These are phyloP conservation scores for Geotrichum ghanense DNA, from an alignment of 805 yeast species.

Conservation along the genomic window DNA sequence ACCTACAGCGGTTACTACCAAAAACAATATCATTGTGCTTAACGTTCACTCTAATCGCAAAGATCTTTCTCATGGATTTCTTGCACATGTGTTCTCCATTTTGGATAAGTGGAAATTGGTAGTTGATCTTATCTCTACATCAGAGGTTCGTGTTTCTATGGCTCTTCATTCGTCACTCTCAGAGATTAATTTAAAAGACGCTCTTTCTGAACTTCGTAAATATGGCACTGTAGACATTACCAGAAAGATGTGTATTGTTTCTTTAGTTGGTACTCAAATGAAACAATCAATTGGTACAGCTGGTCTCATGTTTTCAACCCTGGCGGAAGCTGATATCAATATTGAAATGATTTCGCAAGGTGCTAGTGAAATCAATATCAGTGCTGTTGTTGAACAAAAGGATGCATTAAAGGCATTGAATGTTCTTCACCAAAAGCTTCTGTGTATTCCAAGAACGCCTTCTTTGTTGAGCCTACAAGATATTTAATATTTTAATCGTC, in stretches of 20 bases:
- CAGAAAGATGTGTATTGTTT: constrained; percentile 71
- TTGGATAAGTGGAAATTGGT: constrained; percentile 76
- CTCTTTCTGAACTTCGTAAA: constrained; percentile 64
- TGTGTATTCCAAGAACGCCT: constrained; percentile 20
- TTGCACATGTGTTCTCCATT: constrained; percentile 80
- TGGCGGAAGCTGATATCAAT: constrained; percentile 85
- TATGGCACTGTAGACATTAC: constrained; percentile 85
- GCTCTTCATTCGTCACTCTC: constrained; percentile 63
- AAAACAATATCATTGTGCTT: constrained; percentile 80
- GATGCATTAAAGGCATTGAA: constrained; percentile 80
- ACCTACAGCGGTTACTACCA: constrained; percentile 95
- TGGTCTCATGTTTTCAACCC: constrained; percentile 88
- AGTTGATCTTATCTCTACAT: constrained; percentile 91
- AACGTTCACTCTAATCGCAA: constrained; percentile 92
- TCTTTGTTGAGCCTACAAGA: not conserved
- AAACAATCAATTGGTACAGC: constrained; percentile 94
- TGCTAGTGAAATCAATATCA: constrained; percentile 93
- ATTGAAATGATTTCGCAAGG: constrained; percentile 99
- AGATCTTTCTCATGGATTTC: constrained; percentile 85
- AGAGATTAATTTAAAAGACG: constrained; percentile 48
- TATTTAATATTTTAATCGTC: too few relatives aligned
- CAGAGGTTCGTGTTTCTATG: constrained; percentile 98
- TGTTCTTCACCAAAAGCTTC: constrained; percentile 67
- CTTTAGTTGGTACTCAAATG: constrained; percentile 95
- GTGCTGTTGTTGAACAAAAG: constrained; percentile 79